Percentiles rank a stretch among this genome's conserved stretches.
Conservation (phyloP, 768 basidiomycete genomes). For the Nevesoporus exiguus region DNA sequence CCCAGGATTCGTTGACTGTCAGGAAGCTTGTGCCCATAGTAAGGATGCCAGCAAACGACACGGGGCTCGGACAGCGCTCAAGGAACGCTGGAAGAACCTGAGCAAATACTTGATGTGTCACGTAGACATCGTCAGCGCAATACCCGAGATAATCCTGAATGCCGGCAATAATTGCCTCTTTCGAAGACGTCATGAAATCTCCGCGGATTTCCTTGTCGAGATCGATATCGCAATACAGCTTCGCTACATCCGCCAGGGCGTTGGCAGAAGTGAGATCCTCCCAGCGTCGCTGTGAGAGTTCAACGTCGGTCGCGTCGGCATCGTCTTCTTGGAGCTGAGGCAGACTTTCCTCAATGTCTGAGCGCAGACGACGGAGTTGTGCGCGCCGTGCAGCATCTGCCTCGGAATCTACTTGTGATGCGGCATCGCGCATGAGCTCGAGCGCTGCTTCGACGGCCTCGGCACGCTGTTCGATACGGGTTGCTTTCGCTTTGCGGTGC, state of each 20-base stretch:
- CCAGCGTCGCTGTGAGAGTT: slow-evolving; percentile 64
- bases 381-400: slow-evolving; percentile 35
- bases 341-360: slow-evolving; percentile 40
- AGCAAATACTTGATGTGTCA: slow-evolving; percentile 79
- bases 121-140: slow-evolving; percentile 79
- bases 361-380: slow-evolving; percentile 38
- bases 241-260: slow-evolving; percentile 88
- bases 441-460: slow-evolving; percentile 66
- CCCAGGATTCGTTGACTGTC: slow-evolving; percentile 89
- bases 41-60: slow-evolving; percentile 86
- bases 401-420: slow-evolving; percentile 37
- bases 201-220: slow-evolving; percentile 76
- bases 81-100: slow-evolving; percentile 81
- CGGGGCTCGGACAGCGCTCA: slow-evolving; percentile 83
- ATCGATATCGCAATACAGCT: slow-evolving; percentile 78
- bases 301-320: slow-evolving; percentile 40
- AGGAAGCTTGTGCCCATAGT: slow-evolving; percentile 92
- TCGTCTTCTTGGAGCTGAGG: slow-evolving; percentile 35
- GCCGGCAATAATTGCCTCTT: slow-evolving; percentile 59
- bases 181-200: slow-evolving; percentile 69
- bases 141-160: slow-evolving; percentile 77
- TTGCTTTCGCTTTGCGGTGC: slow-evolving; percentile 68
- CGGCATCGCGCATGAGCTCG: slow-evolving; percentile 44
- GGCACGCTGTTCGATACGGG: slow-evolving; percentile 49
- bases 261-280: slow-evolving; percentile 91